Base-by-base conservation (phyloP, 345 rosid genomes). In the Noccaea bulbosa region DNA sequence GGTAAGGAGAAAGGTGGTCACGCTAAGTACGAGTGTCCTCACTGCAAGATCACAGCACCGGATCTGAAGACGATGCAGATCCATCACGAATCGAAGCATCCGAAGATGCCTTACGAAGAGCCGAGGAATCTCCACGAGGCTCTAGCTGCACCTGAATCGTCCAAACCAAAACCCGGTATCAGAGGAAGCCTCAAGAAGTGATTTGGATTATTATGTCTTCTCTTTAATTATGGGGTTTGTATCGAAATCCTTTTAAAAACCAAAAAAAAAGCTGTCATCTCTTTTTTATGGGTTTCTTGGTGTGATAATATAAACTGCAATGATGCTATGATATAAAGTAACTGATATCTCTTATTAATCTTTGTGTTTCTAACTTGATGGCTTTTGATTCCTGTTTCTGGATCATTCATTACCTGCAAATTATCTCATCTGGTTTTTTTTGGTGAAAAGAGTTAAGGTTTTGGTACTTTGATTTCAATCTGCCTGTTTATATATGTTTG, bases 21-120 rank as follows among this genome's bases (percentile, higher is more conserved):
- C 78, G 98, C 99, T 4, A 91, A 91, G 79, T 84, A 16, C 60
- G 99, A 91, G 84, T 94, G 97, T 59, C 99, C 97, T 8, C 93
- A 69, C 83, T 94, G 98, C 84, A 94, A 91, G 76, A 53, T 50
- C 24, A 91, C 92, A 0, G 96, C 76, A 5, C 99, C 98, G 0
- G 97, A 91, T 77, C 0, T 87, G 8, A 94, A 94, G 69, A 78
- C 97, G 22, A 94, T 94, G 99, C 90, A 91, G 90, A 91, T 91
- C 76, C 99, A 94, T 66, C 99, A 91, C 64, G 98, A 91, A 5
- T 84, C 99, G 11, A 87, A 84, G 68, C 98, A 94, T 53, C 97
- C 98, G 0, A 91, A 89, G 82, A 22, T 94, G 40, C 89, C 93
- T 32, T 94, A 74, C 35, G 99, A 89, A 20, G 97, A 91, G 69